These are phyloP conservation scores for Solanum etuberosum DNA, from an alignment of 257 asterid genomes.

Conservation along the genomic window DNA sequence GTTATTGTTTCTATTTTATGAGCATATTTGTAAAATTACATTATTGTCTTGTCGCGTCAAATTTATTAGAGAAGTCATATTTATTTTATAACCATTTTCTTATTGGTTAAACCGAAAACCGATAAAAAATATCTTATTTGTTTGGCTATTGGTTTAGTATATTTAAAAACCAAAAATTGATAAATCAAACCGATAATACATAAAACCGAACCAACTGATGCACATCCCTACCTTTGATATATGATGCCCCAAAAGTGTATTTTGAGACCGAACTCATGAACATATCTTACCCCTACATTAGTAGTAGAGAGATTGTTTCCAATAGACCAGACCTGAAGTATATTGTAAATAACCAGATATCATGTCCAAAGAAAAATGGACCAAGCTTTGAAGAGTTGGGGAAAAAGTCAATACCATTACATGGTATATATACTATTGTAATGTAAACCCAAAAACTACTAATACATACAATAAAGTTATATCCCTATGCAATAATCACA, in stretches of 20 bases:
- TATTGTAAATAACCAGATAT: background rate
- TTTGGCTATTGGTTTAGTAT: no score
- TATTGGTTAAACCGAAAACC: no score
- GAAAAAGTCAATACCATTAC: background rate
- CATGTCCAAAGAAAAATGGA: background rate
- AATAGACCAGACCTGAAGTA: background rate
- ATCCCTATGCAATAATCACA: background rate
- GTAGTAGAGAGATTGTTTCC: background rate
- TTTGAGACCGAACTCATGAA: background rate
- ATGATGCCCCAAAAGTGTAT: background rate
- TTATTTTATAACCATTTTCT: no score
- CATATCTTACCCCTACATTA: background rate
- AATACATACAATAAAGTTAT: background rate
- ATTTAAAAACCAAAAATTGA: no score
- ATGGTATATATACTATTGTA: background rate
- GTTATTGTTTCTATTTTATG: no score
- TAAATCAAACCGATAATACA: no score
- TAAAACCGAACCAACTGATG: no score
- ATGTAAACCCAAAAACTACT: background rate
- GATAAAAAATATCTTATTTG: no score
- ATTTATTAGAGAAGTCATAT: no score
- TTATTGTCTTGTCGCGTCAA: no score
- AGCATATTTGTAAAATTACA: no score
- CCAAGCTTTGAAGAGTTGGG: background rate
- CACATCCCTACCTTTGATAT: background rate